A percentile compares a stretch with the other conserved stretches of the same genome.
These are phyloP conservation scores for Gossypium bickii DNA, from an alignment of 345 rosid genomes.

Conservation along the genomic window DNA sequence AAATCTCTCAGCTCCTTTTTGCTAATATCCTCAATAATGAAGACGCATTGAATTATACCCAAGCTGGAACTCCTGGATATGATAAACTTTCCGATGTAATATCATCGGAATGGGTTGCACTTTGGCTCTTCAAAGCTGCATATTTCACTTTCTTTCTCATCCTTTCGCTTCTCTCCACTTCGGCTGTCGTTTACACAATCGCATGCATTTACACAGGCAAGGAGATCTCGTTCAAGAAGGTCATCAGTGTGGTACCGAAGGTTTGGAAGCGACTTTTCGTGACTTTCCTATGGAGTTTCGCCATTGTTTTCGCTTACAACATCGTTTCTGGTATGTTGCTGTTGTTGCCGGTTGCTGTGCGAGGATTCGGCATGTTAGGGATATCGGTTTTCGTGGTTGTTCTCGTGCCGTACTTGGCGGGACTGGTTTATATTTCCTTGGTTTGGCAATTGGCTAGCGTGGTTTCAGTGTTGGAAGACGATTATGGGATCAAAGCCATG, in stretches of 20 bases:
- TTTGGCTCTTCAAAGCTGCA: constrained; percentile 29
- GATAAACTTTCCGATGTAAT: constrained; percentile 11
- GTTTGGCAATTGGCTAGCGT: constrained; percentile 52
- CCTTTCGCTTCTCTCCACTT: constrained; percentile 41
- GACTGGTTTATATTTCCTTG: constrained; percentile 36
- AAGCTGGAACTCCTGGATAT: constrained; percentile 8
- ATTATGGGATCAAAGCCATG: constrained; percentile 44
- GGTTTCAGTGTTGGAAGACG: constrained; percentile 50
- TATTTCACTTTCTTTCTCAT: constrained; percentile 34
- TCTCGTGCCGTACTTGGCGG: constrained; percentile 13
- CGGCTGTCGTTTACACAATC: constrained; percentile 40
- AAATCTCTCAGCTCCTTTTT: constrained; percentile 27
- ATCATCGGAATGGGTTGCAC: constrained; percentile 26
- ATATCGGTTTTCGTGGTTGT: background rate
- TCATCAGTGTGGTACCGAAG: constrained; percentile 34
- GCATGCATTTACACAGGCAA: constrained; percentile 40
- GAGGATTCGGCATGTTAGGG: background rate
- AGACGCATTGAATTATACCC: constrained; percentile 5
- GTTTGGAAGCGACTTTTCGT: constrained; percentile 50
- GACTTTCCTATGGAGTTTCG: constrained; percentile 39
- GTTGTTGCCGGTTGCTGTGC: background rate
- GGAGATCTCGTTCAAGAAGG: constrained; percentile 34
- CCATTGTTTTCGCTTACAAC: constrained; percentile 28
- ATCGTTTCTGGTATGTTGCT: constrained; percentile 6
- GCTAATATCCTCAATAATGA: constrained; percentile 16